phyloP scores from a whole-genome alignment of 2,329 filamentous ascomycete genomes.

The Fusarium concolor region DNA sequence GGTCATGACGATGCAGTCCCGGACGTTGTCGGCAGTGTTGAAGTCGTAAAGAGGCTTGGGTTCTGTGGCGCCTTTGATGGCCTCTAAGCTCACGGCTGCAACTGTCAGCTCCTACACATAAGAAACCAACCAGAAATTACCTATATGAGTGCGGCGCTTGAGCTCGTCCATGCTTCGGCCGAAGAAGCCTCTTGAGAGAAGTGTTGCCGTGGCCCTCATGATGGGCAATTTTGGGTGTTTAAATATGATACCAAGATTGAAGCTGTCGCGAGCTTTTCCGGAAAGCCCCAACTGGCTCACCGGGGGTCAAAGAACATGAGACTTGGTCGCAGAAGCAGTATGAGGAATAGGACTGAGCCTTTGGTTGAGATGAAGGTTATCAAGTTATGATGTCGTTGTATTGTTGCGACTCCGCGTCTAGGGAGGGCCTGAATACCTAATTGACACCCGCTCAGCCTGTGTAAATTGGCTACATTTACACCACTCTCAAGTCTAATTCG shows the following conservation, averaged over 20 bases:
- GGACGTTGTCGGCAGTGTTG: constrained; percentile 59
- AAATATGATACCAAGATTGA: background rate
- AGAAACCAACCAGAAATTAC: constrained; percentile 49
- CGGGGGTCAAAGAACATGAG: constrained; percentile 41
- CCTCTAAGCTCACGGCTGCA: constrained; percentile 75
- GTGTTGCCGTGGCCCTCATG: constrained; percentile 62
- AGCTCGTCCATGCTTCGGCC: constrained; percentile 71
- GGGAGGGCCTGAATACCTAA: background rate
- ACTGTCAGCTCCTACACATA: background rate
- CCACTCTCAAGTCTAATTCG: background rate
- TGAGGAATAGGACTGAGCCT: background rate
- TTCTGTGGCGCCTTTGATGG: constrained; percentile 71
- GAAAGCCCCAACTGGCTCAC: constrained; percentile 49
- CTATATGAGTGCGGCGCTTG: constrained; percentile 66
- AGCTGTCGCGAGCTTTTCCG: constrained; percentile 22
- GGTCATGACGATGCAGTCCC: constrained; percentile 80
- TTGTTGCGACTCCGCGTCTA: constrained; percentile 7
- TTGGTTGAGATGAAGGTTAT: background rate
- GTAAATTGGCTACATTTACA: constrained; percentile 7
- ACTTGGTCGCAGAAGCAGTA: background rate
- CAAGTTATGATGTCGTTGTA: constrained; percentile 7
- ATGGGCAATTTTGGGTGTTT: constrained; percentile 20
- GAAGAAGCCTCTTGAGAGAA: constrained; percentile 65
- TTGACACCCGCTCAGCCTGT: constrained; percentile 30
- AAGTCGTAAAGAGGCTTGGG: constrained; percentile 76